A percentile compares a stretch with the other conserved stretches of the same genome.
These are phyloP conservation scores for Talaromyces rugulosus DNA, from an alignment of 2,329 filamentous ascomycete genomes.

Conservation along the genomic window DNA sequence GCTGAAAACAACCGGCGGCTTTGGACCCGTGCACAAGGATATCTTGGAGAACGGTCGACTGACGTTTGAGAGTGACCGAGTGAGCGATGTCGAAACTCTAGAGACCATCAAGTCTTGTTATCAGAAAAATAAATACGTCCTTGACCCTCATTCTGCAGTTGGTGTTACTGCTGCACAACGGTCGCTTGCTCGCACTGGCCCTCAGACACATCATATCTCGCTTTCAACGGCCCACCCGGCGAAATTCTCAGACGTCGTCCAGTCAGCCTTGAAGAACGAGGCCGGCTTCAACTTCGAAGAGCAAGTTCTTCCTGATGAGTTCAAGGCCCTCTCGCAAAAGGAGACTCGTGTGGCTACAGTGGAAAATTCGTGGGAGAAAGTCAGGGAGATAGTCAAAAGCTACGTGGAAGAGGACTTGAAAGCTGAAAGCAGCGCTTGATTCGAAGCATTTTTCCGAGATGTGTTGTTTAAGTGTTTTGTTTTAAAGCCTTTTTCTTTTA, in stretches of 20 bases:
- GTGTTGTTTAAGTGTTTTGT: neutral
- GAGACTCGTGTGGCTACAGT: constrained; percentile 70
- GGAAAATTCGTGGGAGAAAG: constrained; percentile 65
- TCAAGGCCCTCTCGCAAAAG: constrained; percentile 71
- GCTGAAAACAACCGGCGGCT: constrained; percentile 77
- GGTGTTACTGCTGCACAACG: constrained; percentile 73
- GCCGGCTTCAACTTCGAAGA: constrained; percentile 68
- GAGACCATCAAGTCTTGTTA: constrained; percentile 50
- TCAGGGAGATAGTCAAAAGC: constrained; percentile 69
- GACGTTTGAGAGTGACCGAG: constrained; percentile 76
- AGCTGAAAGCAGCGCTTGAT: neutral
- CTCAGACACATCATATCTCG: constrained; percentile 64
- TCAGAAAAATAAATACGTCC: constrained; percentile 57
- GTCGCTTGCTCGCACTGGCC: constrained; percentile 54
- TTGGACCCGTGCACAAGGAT: constrained; percentile 66
- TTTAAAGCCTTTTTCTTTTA: neutral
- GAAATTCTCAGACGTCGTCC: constrained; percentile 86
- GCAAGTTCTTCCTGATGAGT: constrained; percentile 75
- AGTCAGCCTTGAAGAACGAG: constrained; percentile 67
- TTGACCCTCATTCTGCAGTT: constrained; percentile 90
- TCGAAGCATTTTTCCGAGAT: neutral
- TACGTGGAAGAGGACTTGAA: constrained; percentile 52
- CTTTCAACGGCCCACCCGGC: constrained; percentile 93
- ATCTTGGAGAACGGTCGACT: constrained; percentile 67
- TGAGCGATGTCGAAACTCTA: constrained; percentile 62